Base-by-base conservation (phyloP, 2,329 filamentous ascomycete genomes). In the Saccharata proteae region DNA sequence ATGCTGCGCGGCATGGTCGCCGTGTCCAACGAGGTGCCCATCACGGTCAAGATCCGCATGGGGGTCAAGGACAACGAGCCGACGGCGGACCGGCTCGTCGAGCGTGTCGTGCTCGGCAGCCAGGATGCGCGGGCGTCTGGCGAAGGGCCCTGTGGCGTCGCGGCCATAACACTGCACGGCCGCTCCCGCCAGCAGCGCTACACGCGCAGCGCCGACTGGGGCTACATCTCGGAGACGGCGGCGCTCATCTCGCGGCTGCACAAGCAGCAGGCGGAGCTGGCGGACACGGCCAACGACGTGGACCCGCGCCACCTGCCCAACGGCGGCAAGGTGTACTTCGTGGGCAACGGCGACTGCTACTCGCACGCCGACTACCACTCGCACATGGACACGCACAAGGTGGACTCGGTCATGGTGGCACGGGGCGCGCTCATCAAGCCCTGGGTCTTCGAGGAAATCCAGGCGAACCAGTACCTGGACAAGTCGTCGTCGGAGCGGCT, bases 401-500 rank as follows among this genome's bases (percentile, higher is more conserved):
- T 96, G 26, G 88, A 96, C 60, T 76, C 76, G n/a, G 81, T 93
- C 51, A 96, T 98, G 90, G 75, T 96, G 38, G 90, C 78, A n/a
- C 81, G 90, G 38, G 90, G 90, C 35, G 90, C 90, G 7, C 70
- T 98, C 36, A 83, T 96, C 60, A 98, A 98, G 61, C 90, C 90
- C 1, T 98, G 90, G 90, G 67, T 98, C 40, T 98, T 96, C 51
- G 90, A 98, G 57, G 90, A 98, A 58, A 96, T 98, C 34, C 74
- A 82, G 43, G 71, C 76, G 40, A 80, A 81, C 4, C 90, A 96
- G 57, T 94, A 96, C 51, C 72, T 98, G 22, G 90, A 98, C 64
- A 98, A 98, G 58, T 84, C 82, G 3, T 80, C 88, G 3, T 70
- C 76, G 4, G 88, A 98, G 62, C 80, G 90, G 36, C 70, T 98